phyloP scores from a whole-genome alignment of 176 grass and related monocot genomes.

The Leersia perrieri region DNA sequence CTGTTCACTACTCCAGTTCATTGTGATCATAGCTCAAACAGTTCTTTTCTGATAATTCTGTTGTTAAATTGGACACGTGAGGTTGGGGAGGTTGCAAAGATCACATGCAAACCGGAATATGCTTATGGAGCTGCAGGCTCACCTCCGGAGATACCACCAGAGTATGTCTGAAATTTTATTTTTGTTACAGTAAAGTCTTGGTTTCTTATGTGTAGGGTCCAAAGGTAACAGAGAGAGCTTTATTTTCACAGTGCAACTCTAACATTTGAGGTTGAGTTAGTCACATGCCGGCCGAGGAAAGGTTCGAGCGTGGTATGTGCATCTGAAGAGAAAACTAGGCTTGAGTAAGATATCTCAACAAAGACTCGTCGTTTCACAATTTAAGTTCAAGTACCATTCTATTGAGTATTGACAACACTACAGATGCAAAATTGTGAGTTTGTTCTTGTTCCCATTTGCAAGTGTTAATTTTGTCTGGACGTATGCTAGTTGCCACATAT shows the following conservation, averaged over 20 bases:
- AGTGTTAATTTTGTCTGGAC: background rate
- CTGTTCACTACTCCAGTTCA: background rate
- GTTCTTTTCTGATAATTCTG: conserved; percentile 3
- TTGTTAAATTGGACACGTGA: conserved; percentile 10
- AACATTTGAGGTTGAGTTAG: background rate
- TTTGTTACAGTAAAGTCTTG: background rate
- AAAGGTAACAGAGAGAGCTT: background rate
- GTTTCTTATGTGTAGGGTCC: background rate
- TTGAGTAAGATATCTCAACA: conserved; percentile 49
- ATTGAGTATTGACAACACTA: background rate
- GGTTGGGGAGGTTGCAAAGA: conserved; percentile 63
- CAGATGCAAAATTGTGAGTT: background rate
- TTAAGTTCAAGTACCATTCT: background rate
- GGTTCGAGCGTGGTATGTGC: conserved; percentile 47
- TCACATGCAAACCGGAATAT: conserved; percentile 67
- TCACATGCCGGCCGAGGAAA: conserved; percentile 67
- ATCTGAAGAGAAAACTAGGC: conserved; percentile 60
- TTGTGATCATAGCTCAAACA: background rate
- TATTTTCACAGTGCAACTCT: conserved; percentile 24
- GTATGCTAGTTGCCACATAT: background rate
- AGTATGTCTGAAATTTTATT: conserved; percentile 25
- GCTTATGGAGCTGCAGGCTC: conserved; percentile 64
- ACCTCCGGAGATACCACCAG: conserved; percentile 68
- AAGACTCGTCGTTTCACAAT: background rate
- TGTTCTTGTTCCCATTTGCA: background rate